These are phyloP conservation scores for Mycosphaerella sp. DNA, from an alignment of 2,329 filamentous ascomycete genomes.

Conservation along the genomic window DNA sequence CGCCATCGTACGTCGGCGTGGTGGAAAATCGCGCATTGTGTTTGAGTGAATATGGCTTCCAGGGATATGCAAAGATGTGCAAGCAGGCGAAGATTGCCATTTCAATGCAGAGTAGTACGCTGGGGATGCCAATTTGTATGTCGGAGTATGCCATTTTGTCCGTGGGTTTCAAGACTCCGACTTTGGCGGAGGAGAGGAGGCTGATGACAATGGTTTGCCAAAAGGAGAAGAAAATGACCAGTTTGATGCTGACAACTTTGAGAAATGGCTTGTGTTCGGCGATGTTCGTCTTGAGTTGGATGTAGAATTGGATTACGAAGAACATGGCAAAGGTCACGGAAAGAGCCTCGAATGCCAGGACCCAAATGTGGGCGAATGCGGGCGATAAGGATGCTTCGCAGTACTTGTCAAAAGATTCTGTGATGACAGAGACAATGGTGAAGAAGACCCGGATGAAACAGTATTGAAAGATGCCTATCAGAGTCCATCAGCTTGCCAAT, in stretches of 20 bases:
- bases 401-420: constrained; percentile 63
- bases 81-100: constrained; percentile 75
- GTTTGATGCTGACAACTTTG: constrained; percentile 80
- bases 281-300: constrained; percentile 65
- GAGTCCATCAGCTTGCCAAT: constrained; percentile 19
- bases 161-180: constrained; percentile 56
- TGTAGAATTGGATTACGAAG: constrained; percentile 79
- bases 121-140: constrained; percentile 73
- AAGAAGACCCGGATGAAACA: constrained; percentile 73
- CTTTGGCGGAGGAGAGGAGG: constrained; percentile 52
- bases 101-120: constrained; percentile 70
- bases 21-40: constrained; percentile 26
- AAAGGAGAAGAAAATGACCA: constrained; percentile 86
- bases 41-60: constrained; percentile 57
- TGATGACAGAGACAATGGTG: constrained; percentile 69
- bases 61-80: constrained; percentile 78
- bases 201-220: constrained; percentile 67
- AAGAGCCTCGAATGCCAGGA: constrained; percentile 61
- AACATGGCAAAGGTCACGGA: constrained; percentile 82
- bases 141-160: constrained; percentile 62
- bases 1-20: constrained; percentile 21
- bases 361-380: constrained; percentile 78
- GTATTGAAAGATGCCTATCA: constrained; percentile 70
- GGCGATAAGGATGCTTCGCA: constrained; percentile 74
- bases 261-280: constrained; percentile 64